Evolutionary conservation across 352 stramenopile genomes (phyloP), one percentile per base, ranked within the genome.

Genomic region (Pythium sukuiense): DNA sequence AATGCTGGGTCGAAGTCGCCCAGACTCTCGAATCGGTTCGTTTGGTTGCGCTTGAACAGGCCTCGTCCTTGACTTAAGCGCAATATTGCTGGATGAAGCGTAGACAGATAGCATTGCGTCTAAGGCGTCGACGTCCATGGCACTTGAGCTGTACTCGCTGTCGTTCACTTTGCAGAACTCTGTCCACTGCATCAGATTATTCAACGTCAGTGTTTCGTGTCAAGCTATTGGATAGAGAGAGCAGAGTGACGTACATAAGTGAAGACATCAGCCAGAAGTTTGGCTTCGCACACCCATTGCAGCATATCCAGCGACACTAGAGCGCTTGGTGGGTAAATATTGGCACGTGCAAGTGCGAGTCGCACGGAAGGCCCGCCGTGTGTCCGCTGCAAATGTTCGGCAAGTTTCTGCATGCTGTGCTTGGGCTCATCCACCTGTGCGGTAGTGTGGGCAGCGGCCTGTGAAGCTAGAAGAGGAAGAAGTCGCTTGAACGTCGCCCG

Each of bases 111-210:
- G 70, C 46, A 90, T 76, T 13, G 65, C 76, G 26, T 90, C 82
- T 6, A 90, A 57, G 14, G 73, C 76, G 20, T 90, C 78, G n/a
- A 90, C 78, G 46, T 90, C 82, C n/a, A 90, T 76, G 26, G 56
- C 58, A 18, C 67, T 54, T 6, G 61, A 33, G 9, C 59, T 72
- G 18, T 33, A 52, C 48, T 29, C 57, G 12, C 41, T 50, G 2
- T 69, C 70, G 45, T 77, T 61, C 20, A 55, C 57, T 56, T 80
- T 72, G 46, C 63, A 76, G 20, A 87, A 32, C 18, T 78, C 70
- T 46, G 26, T 59, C 80, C 80, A 88, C 74, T 81, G 37, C 46
- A 24, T 55, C 26, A 55, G 50, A 43, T 7, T 14, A 24, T 55
- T 61, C 39, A 11, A 52, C 3, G 55, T 14, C 54, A 64, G 29